Percentiles rank a stretch among this genome's conserved stretches.
Evolutionary conservation across 2,329 filamentous ascomycete species (phyloP).

Genomic region (Penicillium sp.): DNA sequence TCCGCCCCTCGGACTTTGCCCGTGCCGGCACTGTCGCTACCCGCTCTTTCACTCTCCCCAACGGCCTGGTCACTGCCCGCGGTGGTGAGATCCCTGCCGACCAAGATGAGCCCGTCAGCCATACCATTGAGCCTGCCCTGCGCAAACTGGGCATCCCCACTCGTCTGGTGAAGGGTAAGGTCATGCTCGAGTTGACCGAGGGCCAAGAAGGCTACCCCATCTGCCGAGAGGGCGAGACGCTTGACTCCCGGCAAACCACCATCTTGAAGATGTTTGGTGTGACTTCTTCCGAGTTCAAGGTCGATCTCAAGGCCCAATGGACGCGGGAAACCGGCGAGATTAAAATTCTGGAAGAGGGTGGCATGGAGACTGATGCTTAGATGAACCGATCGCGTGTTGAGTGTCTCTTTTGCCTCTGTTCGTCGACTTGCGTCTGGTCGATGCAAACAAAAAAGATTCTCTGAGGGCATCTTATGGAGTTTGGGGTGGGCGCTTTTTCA

Average conservation of each 20-base stretch:
- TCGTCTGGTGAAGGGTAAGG: conserved; percentile 82
- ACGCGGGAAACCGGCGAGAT: conserved; percentile 43
- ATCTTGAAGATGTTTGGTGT: conserved; percentile 92
- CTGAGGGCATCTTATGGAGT: conserved; percentile 42
- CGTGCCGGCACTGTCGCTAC: conserved; percentile 77
- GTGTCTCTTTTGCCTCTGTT: conserved; percentile 18
- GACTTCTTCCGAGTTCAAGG: conserved; percentile 85
- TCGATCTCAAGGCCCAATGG: conserved; percentile 72
- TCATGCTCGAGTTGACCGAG: conserved; percentile 65
- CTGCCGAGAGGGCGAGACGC: conserved; percentile 78
- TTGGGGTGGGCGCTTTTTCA: conserved; percentile 37
- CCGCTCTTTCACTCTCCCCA: conserved; percentile 76
- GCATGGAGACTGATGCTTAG: conserved; percentile 47
- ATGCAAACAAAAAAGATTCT: conserved; percentile 29
- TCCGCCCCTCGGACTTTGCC: conserved; percentile 82
- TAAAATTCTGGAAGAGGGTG: conserved; percentile 41
- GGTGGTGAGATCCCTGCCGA: conserved; percentile 78
- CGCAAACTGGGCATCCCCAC: conserved; percentile 88
- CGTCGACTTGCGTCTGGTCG: conserved; percentile 19
- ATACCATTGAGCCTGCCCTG: conserved; percentile 87
- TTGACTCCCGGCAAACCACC: conserved; percentile 91
- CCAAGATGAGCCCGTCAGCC: conserved; percentile 82
- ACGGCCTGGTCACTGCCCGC: conserved; percentile 75
- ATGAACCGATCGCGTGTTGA: conserved; percentile 17
- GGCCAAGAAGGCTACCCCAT: conserved; percentile 66